These are phyloP conservation scores for Aspergillus pseudoviridinutans DNA, from an alignment of 2,329 filamentous ascomycete genomes.

Conservation along the genomic window DNA sequence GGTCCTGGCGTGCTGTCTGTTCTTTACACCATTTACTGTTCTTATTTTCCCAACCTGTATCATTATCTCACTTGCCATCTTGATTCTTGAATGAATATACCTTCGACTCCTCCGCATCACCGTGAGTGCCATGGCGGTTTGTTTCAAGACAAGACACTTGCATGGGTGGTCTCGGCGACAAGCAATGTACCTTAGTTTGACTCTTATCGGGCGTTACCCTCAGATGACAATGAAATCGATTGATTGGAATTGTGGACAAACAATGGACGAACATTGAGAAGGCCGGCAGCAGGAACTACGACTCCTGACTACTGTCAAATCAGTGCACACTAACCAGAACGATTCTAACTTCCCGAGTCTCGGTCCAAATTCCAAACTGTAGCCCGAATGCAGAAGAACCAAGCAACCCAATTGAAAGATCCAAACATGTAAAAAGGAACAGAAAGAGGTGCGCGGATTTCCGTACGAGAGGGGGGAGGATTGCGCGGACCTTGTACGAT, in stretches of 20 bases:
- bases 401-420: neutral
- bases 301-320: neutral
- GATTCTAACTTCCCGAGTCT: neutral
- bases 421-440: neutral
- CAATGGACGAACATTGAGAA: neutral
- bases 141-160: constrained; percentile 15
- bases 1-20: constrained; percentile 23
- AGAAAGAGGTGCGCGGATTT: neutral
- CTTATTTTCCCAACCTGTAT: constrained; percentile 14
- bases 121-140: constrained; percentile 12
- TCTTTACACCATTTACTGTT: constrained; percentile 10
- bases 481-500: neutral
- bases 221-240: neutral
- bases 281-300: neutral
- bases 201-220: neutral
- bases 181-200: neutral
- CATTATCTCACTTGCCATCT: constrained; percentile 13
- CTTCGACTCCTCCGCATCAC: constrained; percentile 13
- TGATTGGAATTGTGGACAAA: neutral
- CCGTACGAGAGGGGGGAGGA: neutral
- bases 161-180: neutral
- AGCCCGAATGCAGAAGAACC: neutral
- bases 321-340: neutral
- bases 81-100: constrained; percentile 16
- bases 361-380: neutral